phyloP scores from a whole-genome alignment of 2,329 filamentous ascomycete genomes.

The Claviceps lovelessii region DNA sequence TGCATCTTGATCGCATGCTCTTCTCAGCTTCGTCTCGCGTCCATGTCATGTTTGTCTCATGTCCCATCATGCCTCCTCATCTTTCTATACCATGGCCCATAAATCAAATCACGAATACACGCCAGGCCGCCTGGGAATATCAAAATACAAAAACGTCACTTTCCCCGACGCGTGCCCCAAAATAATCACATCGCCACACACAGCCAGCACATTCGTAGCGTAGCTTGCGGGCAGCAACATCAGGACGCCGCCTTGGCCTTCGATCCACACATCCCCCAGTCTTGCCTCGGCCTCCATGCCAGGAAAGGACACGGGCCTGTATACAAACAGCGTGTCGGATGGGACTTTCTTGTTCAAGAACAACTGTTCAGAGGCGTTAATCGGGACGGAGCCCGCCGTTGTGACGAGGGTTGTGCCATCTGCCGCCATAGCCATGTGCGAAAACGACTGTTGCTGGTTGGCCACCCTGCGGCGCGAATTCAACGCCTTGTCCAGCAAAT shows the following conservation, averaged over 20 bases:
- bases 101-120: background rate
- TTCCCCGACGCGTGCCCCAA: constrained; percentile 7
- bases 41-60: too few relatives aligned
- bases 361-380: background rate
- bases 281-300: constrained; percentile 6
- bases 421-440: constrained; percentile 3
- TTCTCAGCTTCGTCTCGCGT: too few relatives aligned
- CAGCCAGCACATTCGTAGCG: constrained; percentile 4
- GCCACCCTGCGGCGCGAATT: constrained; percentile 3
- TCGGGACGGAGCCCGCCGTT: constrained; percentile 4
- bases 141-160: constrained; percentile 7
- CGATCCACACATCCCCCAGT: constrained; percentile 6
- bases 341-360: constrained; percentile 4
- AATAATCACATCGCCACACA: constrained; percentile 6
- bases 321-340: constrained; percentile 4
- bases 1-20: too few relatives aligned
- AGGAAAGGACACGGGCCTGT: constrained; percentile 6
- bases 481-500: constrained; percentile 3
- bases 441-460: constrained; percentile 6
- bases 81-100: background rate
- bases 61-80: background rate
- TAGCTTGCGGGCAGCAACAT: constrained; percentile 5
- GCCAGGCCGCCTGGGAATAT: constrained; percentile 3
- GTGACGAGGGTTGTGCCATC: constrained; percentile 5
- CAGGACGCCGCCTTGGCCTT: constrained; percentile 2